Conservation (phyloP, 2,329 filamentous ascomycete genomes). For the Westerdykella sp. region DNA sequence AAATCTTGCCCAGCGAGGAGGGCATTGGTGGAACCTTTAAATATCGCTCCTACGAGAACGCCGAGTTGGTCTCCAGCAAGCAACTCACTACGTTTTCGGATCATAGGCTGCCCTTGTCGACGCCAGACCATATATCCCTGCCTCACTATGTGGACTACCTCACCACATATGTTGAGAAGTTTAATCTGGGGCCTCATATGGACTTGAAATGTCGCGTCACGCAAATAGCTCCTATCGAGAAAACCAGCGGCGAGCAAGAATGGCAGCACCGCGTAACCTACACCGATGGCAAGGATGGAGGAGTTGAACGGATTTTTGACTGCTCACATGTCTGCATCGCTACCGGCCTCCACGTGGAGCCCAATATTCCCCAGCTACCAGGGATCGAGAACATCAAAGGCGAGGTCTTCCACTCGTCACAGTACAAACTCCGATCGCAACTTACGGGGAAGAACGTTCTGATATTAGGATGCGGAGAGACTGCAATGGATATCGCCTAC, state of each 20-base stretch:
- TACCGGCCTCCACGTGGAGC: conserved; percentile 27
- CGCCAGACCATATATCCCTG: conserved; percentile 32
- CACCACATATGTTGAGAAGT: conserved; percentile 22
- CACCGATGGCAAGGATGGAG: conserved; percentile 7
- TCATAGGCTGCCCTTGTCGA: conserved; percentile 39
- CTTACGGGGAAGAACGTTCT: conserved; percentile 22
- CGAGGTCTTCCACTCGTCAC: conserved; percentile 23
- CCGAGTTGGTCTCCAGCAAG: conserved; percentile 48
- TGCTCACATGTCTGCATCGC: conserved; percentile 28
- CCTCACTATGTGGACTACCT: conserved; percentile 30
- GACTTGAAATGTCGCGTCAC: conserved; percentile 23
- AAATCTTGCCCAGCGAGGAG: conserved; percentile 21
- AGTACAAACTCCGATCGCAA: conserved; percentile 25
- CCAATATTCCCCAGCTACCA: conserved; percentile 23
- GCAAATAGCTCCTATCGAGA: conserved; percentile 15
- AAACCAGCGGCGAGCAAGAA: conserved; percentile 8
- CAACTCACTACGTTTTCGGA: conserved; percentile 49
- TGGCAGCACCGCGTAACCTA: conserved; percentile 29
- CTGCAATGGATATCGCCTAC: conserved; percentile 30
- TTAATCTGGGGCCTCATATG: conserved; percentile 18
- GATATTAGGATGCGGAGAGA: conserved; percentile 30
- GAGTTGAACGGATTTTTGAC: conserved; percentile 16
- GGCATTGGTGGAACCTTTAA: conserved; percentile 46
- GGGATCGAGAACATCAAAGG: conserved; percentile 25
- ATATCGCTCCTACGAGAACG: conserved; percentile 45